Evolutionary conservation across 1,284 basidiomycete genomes (phyloP).

Genomic region (Ustilago lituana): DNA sequence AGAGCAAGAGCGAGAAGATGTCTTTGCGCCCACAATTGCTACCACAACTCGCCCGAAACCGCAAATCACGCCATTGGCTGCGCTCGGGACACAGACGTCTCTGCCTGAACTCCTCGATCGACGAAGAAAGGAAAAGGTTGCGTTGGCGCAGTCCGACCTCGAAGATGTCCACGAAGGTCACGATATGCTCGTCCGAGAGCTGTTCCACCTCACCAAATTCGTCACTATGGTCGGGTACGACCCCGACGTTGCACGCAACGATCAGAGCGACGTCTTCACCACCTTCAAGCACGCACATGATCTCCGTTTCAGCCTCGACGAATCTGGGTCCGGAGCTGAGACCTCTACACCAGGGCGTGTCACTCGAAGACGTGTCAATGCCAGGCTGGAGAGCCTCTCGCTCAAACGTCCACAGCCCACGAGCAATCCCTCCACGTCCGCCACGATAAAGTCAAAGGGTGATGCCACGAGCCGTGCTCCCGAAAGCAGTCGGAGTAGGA

Average conservation of each 20-base stretch:
- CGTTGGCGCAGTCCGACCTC: constrained; percentile 39
- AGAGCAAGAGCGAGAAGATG: not conserved
- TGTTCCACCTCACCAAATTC: constrained; percentile 60
- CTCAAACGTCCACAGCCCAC: constrained; percentile 35
- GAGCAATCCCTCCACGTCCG: constrained; percentile 20
- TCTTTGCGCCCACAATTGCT: not conserved
- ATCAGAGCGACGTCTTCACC: constrained; percentile 52
- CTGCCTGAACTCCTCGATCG: constrained; percentile 34
- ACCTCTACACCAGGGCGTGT: constrained; percentile 25
- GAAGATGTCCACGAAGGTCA: constrained; percentile 53
- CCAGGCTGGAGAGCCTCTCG: constrained; percentile 44
- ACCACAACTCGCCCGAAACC: constrained; percentile 14
- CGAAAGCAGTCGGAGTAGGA: constrained; percentile 8
- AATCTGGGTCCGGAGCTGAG: constrained; percentile 11
- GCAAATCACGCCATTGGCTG: constrained; percentile 31
- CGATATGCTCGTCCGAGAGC: constrained; percentile 58
- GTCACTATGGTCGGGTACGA: constrained; percentile 61
- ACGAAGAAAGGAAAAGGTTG: constrained; percentile 28
- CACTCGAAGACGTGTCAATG: constrained; percentile 48
- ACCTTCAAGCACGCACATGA: constrained; percentile 51
- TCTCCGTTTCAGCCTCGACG: constrained; percentile 38
- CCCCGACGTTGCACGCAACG: constrained; percentile 43
- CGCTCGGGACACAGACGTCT: constrained; percentile 11
- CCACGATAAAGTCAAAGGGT: constrained; percentile 7
- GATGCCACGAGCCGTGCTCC: constrained; percentile 1